A percentile compares a stretch with the other conserved stretches of the same genome.
phyloP scores from a whole-genome alignment of 345 rosid species.

The Populus davidiana region DNA sequence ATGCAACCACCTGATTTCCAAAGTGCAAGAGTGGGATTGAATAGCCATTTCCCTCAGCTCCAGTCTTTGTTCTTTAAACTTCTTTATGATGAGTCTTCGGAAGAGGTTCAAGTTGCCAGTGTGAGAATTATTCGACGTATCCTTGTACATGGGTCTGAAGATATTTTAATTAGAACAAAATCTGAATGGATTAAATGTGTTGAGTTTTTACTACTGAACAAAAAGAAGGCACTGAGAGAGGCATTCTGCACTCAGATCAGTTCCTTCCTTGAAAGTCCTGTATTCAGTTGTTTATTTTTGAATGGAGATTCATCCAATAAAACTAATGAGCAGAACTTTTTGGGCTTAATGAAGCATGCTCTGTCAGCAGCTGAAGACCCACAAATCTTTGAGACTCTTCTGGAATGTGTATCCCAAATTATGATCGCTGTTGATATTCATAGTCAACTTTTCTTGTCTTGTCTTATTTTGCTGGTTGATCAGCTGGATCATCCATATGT shows the following conservation, averaged over 20 bases:
- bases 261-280: conserved; percentile 48
- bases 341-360: conserved; percentile 57
- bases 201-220: conserved; percentile 57
- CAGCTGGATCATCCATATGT: conserved; percentile 75
- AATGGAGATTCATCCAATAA: conserved; percentile 35
- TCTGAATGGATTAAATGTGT: conserved; percentile 69
- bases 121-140: conserved; percentile 59
- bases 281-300: conserved; percentile 52
- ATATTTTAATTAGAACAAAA: conserved; percentile 47
- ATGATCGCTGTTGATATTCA: conserved; percentile 65
- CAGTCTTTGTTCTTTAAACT: conserved; percentile 57
- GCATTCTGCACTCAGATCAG: conserved; percentile 77
- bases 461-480: conserved; percentile 72
- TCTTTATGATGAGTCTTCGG: conserved; percentile 67
- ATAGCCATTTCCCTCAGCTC: conserved; percentile 43
- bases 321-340: conserved; percentile 46
- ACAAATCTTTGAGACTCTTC: conserved; percentile 64
- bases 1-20: conserved; percentile 33
- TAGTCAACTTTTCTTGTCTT: conserved; percentile 60
- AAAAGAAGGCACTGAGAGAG: conserved; percentile 70
- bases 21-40: conserved; percentile 28
- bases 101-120: conserved; percentile 85
- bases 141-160: conserved; percentile 56
- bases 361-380: conserved; percentile 58
- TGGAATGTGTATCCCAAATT: conserved; percentile 72